Evolutionary conservation across 768 basidiomycete species (phyloP).

Genomic region (Grammothele lineata): DNA sequence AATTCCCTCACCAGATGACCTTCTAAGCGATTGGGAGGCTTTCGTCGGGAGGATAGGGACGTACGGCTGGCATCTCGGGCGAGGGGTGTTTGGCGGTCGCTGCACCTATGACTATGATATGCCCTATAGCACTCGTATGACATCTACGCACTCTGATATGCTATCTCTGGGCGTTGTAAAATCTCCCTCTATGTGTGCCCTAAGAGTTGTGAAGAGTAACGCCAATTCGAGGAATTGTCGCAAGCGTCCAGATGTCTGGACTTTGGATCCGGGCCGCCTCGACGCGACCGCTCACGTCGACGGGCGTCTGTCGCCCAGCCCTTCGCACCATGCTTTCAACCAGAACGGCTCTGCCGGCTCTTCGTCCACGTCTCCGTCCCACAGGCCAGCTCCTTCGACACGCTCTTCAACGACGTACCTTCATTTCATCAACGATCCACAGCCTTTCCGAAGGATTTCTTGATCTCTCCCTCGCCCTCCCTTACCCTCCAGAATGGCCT

Average conservation of each 20-base stretch:
- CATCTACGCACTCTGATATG: constrained; percentile 22
- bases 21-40: constrained; percentile 48
- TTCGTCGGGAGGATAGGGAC: constrained; percentile 8
- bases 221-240: not conserved
- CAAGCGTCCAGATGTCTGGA: too few species aligned
- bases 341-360: constrained; percentile 10
- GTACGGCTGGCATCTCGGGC: constrained; percentile 7
- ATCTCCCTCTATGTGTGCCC: not conserved
- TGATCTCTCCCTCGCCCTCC: constrained; percentile 73
- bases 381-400: not conserved
- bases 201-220: not conserved
- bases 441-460: constrained; percentile 54
- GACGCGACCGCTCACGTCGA: too few species aligned
- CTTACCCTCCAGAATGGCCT: constrained; percentile 63
- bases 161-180: constrained; percentile 19
- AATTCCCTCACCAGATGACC: constrained; percentile 91
- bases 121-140: constrained; percentile 35
- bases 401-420: constrained; percentile 11
- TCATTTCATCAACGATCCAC: constrained; percentile 21
- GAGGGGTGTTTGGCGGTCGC: constrained; percentile 14
- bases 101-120: constrained; percentile 34
- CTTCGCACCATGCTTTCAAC: constrained; percentile 12
- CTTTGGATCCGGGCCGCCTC: too few species aligned
- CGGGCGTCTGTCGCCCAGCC: constrained; percentile 1
- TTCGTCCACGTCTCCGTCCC: constrained; percentile 9